These are phyloP conservation scores for Saururus chinensis DNA, from an alignment of 164 flowering plant species.

Conservation along the genomic window DNA sequence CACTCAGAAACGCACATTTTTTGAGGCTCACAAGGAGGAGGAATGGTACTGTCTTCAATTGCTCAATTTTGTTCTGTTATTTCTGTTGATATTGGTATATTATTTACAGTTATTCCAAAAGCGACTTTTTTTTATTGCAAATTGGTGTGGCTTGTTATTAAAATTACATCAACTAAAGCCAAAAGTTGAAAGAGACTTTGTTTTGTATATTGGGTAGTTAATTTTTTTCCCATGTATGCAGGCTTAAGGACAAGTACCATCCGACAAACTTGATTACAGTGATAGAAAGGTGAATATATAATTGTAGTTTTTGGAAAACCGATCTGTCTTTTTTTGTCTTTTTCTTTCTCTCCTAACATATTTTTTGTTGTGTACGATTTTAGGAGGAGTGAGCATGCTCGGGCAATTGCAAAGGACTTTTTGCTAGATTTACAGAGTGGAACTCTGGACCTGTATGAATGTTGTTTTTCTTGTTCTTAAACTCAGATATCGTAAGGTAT, in stretches of 20 bases:
- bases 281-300: conserved; percentile 63
- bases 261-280: conserved; percentile 80
- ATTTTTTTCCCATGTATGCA: conserved; percentile 19
- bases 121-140: neutral
- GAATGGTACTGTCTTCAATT: conserved; percentile 57
- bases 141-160: neutral
- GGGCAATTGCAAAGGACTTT: conserved; percentile 65
- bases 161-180: neutral
- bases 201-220: conserved; percentile 6
- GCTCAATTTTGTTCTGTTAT: neutral
- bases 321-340: neutral
- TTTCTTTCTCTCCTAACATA: neutral
- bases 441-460: conserved; percentile 67
- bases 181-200: neutral
- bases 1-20: conserved; percentile 82
- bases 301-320: neutral
- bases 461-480: neutral
- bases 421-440: conserved; percentile 81
- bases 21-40: conserved; percentile 88
- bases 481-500: neutral
- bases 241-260: conserved; percentile 95
- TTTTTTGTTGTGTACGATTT: neutral
- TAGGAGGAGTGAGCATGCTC: conserved; percentile 94
- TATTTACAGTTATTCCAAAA: too few species aligned
- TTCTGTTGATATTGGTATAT: neutral